Conservation (phyloP, 768 basidiomycete species). For the Boletus reticuloceps region DNA sequence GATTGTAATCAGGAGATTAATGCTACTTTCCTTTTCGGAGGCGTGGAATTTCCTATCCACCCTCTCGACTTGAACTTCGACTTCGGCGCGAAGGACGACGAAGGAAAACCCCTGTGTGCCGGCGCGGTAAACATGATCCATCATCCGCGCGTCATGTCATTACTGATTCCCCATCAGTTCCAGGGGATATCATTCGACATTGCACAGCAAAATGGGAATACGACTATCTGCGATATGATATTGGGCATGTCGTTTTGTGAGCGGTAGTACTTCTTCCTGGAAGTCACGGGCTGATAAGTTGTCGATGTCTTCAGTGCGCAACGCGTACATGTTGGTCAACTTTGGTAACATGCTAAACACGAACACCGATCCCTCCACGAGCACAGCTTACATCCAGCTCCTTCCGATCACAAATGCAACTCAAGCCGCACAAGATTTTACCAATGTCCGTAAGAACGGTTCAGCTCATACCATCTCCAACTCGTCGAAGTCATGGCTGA, state of each 20-base stretch:
- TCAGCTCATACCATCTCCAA: constrained; percentile 17
- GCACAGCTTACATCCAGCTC: constrained; percentile 61
- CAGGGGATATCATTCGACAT: constrained; percentile 60
- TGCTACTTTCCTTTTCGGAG: constrained; percentile 61
- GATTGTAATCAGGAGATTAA: constrained; percentile 66
- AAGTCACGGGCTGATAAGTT: neutral
- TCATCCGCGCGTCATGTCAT: neutral
- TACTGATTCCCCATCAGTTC: constrained; percentile 43
- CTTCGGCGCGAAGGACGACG: constrained; percentile 5
- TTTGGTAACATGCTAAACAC: constrained; percentile 60
- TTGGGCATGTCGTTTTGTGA: constrained; percentile 72
- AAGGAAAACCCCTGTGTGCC: constrained; percentile 32
- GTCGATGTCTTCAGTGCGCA: constrained; percentile 47
- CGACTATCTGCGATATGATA: constrained; percentile 52
- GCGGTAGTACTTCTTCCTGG: constrained; percentile 22
- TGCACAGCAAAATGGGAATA: constrained; percentile 2
- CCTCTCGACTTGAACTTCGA: constrained; percentile 55
- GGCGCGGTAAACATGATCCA: constrained; percentile 41
- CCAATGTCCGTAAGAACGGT: neutral
- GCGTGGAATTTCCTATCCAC: constrained; percentile 57
- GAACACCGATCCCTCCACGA: constrained; percentile 28
- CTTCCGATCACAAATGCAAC: constrained; percentile 52
- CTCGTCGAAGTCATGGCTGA: neutral
- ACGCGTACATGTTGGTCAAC: constrained; percentile 61
- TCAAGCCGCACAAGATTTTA: constrained; percentile 29